These are phyloP conservation scores for Colletotrichum lentis DNA, from an alignment of 2,329 filamentous ascomycete species.

Conservation along the genomic window DNA sequence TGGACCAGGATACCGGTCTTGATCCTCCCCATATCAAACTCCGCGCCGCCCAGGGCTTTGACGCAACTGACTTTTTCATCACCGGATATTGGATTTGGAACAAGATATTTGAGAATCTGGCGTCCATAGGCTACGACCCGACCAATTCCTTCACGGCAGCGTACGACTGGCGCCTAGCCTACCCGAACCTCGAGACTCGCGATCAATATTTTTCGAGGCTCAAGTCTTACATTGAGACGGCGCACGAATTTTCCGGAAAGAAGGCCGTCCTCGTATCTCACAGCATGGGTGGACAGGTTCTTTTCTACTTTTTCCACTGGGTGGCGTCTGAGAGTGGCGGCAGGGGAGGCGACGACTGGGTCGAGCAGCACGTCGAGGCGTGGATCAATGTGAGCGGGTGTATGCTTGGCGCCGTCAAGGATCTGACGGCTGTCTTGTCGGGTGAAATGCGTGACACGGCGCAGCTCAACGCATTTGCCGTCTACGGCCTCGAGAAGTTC, in stretches of 20 bases:
- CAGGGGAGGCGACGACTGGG: slow-evolving; percentile 84
- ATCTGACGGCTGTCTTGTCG: slow-evolving; percentile 86
- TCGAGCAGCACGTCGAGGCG: slow-evolving; percentile 86
- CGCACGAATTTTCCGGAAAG: slow-evolving; percentile 73
- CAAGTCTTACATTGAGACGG: slow-evolving; percentile 89
- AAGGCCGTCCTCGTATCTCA: slow-evolving; percentile 91
- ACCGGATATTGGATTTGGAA: slow-evolving; percentile 98
- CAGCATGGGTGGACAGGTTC: slow-evolving; percentile 96
- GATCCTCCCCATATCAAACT: slow-evolving; percentile 92
- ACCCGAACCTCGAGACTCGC: slow-evolving; percentile 84
- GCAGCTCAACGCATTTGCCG: slow-evolving; percentile 93
- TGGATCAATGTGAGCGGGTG: slow-evolving; percentile 99
- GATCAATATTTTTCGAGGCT: slow-evolving; percentile 94
- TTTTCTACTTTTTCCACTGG: slow-evolving; percentile 81
- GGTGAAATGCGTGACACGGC: slow-evolving; percentile 99
- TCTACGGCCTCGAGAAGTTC: slow-evolving; percentile 97
- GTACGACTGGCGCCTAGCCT: slow-evolving; percentile 93
- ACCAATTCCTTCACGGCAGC: slow-evolving; percentile 74
- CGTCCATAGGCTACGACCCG: slow-evolving; percentile 94
- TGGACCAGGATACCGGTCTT: slow-evolving; percentile 88
- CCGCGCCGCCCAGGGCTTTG: slow-evolving; percentile 92
- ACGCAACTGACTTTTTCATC: slow-evolving; percentile 95
- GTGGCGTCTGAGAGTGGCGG: slow-evolving; percentile 83
- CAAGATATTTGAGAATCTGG: slow-evolving; percentile 96
- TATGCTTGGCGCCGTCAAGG: slow-evolving; percentile 95